A percentile compares a stretch with the other conserved stretches of the same genome.
Conservation (phyloP, 805 yeast genomes). For the Kregervanrija pseudodelftensis region DNA sequence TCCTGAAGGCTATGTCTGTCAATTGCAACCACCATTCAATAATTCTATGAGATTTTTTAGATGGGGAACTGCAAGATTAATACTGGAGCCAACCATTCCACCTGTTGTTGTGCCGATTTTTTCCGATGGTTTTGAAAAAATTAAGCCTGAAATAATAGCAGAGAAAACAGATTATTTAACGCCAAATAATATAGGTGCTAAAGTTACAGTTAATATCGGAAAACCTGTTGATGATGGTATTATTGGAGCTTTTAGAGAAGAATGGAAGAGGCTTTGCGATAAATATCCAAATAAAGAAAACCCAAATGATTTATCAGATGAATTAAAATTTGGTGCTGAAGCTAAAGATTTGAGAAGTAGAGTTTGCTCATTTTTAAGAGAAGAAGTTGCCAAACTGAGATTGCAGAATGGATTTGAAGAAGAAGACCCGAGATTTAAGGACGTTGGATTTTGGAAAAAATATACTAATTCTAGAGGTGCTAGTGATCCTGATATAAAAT, state of each 20-base stretch:
- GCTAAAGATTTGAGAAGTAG: conserved; percentile 63
- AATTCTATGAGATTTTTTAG: conserved; percentile 91
- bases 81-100: conserved; percentile 73
- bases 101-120: conserved; percentile 88
- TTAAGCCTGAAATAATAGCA: conserved; percentile 71
- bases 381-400: conserved; percentile 46
- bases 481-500: conserved; percentile 60
- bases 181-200: conserved; percentile 60
- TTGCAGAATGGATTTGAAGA: conserved; percentile 34
- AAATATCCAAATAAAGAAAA: conserved; percentile 43
- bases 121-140: conserved; percentile 77
- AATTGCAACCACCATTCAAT: conserved; percentile 66
- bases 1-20: conserved; percentile 93
- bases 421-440: conserved; percentile 65
- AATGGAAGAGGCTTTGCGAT: conserved; percentile 61
- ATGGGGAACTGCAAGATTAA: conserved; percentile 87
- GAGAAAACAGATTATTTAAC: conserved; percentile 34
- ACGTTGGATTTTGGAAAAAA: conserved; percentile 68
- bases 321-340: conserved; percentile 53
- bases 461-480: conserved; percentile 60
- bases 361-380: conserved; percentile 63
- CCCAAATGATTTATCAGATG: conserved; percentile 54
- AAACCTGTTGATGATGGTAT: conserved; percentile 53
- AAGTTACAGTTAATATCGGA: conserved; percentile 66
- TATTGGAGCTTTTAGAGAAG: conserved; percentile 53